Base-by-base conservation (phyloP, 768 basidiomycete species). In the Termitomyces sp. region DNA sequence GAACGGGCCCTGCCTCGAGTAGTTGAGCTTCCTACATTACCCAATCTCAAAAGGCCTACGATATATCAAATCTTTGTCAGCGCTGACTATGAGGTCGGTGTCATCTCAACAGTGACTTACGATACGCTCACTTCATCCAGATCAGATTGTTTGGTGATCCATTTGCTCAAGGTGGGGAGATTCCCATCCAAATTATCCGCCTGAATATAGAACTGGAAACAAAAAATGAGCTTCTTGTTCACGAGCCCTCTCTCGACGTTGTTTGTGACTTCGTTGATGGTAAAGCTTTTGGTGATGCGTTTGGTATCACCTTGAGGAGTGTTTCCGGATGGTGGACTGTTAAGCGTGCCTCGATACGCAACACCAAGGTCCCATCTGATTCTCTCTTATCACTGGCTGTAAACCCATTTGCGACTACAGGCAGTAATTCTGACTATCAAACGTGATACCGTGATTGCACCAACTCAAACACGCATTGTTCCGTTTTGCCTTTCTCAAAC, bases 91-190 rank as follows among this genome's bases (percentile, higher is more conserved):
- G 93, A 96, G 80, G 90, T 84, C 60, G 29, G 56, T 24, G 42
- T 52, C 15, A 22, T 46, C 22, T 42, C 39, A 59, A 34, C 46
- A 12, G 6, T 18, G 12, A 45, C 16, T 16, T 28, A 5, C 7
- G 12, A 24, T 49, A 31, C 31, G 8, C 39, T 58, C 51, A 51
- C 51, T 45, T 42, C 34, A 33, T 24, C 52, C 62, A 92, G 88
- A 91, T 94, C 56, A 77, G 92, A 60, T 77, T 94, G 48, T 95
- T 93, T 67, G 92, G 92, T 7, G 89, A 90, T 68, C 90, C 91
- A 10, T 71, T 62, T 33, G 70, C 68, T 16, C 62, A 71, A 10
- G 71, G 70, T 8, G 73, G 68, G 24, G 70, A 76, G 1, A 55
- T 73, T 4, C 92, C 91, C 0, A 72, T 76, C 13, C 81, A 90